phyloP scores from a whole-genome alignment of 2,329 filamentous ascomycete species.

The Ophiostoma tasmaniense region DNA sequence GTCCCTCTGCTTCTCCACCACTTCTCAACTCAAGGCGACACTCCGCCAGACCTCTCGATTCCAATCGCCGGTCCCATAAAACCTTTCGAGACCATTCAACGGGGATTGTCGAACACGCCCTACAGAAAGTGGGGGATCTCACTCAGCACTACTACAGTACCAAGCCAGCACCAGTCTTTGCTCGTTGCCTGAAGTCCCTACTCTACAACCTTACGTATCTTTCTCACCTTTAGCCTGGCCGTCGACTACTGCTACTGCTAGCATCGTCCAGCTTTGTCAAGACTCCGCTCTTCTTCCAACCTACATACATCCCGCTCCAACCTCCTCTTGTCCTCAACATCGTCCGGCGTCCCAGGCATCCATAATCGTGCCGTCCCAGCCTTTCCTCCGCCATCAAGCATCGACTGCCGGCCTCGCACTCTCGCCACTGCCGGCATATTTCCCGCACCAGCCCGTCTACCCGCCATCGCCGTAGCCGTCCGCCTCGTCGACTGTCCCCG shows the following conservation, averaged over 20 bases:
- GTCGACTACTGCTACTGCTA: background rate
- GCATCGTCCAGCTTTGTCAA: constrained; percentile 2
- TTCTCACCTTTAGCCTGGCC: background rate
- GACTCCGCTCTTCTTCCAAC: constrained; percentile 7
- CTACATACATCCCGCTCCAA: constrained; percentile 5
- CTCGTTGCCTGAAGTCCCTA: constrained; percentile 13
- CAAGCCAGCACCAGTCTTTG: constrained; percentile 7
- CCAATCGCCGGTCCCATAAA: background rate
- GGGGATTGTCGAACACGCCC: constrained; percentile 3
- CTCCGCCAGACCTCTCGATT: background rate
- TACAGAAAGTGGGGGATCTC: constrained; percentile 14
- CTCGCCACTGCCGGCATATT: constrained; percentile 5
- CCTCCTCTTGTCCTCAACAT: background rate
- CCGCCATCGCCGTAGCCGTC: background rate
- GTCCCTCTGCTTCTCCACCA: background rate
- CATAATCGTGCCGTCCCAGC: background rate
- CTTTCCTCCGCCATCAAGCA: background rate
- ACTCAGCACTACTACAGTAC: background rate
- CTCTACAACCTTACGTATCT: constrained; percentile 11
- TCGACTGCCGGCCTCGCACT: background rate
- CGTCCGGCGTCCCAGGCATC: background rate
- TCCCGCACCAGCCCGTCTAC: background rate
- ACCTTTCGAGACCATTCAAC: background rate
- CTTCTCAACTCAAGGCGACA: background rate
- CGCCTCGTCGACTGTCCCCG: background rate